Percentiles rank a stretch among this genome's conserved stretches.
phyloP scores from a whole-genome alignment of 2,329 filamentous ascomycete genomes.

The Scedosporium boydii region DNA sequence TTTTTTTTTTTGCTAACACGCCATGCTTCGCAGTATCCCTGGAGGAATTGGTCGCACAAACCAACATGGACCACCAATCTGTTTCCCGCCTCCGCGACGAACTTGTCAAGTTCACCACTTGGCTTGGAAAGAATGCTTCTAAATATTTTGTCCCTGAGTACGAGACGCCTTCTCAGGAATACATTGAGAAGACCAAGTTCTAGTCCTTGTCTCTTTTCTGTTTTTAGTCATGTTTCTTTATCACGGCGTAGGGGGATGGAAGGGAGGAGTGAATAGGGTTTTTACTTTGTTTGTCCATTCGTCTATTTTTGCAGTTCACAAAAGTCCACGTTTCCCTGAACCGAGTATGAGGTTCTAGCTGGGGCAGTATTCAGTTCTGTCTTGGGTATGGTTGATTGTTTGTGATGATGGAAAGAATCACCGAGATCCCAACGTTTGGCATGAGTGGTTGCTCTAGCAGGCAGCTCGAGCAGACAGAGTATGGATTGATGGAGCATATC shows the following conservation, averaged over 20 bases:
- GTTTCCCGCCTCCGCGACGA: conserved; percentile 84
- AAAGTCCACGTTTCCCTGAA: too few species aligned
- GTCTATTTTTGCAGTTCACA: too few species aligned
- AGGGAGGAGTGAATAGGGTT: neutral
- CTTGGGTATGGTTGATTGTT: too few species aligned
- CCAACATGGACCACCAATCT: conserved; percentile 93
- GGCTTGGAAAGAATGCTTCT: conserved; percentile 68
- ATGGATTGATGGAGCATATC: too few species aligned
- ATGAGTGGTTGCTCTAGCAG: too few species aligned
- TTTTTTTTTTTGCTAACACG: too few species aligned
- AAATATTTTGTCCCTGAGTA: conserved; percentile 73
- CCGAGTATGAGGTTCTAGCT: too few species aligned
- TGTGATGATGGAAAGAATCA: too few species aligned
- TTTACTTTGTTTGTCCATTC: neutral
- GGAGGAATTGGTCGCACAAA: conserved; percentile 90
- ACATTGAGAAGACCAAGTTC: conserved; percentile 40
- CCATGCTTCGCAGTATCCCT: conserved; percentile 39
- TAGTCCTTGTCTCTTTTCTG: neutral
- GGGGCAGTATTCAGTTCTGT: too few species aligned
- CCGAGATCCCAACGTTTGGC: too few species aligned
- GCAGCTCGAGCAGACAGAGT: too few species aligned
- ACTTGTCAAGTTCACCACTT: conserved; percentile 73
- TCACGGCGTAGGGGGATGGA: neutral
- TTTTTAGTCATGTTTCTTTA: neutral
- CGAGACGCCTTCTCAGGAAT: conserved; percentile 61